Base-by-base conservation (phyloP, 2,329 filamentous ascomycete genomes). In the Fusarium virguliforme region DNA sequence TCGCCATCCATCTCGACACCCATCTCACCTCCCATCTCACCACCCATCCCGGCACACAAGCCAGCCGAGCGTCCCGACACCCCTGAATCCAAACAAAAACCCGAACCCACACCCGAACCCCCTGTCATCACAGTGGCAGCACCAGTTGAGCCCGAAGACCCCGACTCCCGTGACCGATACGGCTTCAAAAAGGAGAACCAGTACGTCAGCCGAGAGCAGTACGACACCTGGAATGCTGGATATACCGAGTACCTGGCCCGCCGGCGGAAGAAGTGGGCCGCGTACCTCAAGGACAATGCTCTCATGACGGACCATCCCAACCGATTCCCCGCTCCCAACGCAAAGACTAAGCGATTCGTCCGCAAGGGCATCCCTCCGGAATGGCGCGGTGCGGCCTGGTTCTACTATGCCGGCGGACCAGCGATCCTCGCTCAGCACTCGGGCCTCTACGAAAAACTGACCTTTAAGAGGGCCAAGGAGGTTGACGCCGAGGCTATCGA, bases 371-470 rank as follows among this genome's bases (percentile, higher is more conserved):
- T 98, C 55, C 95, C 95, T 4, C 94, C 95, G 0, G 94, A 97
- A 72, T 97, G 94, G 90, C 90, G 95, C 76, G 95, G 95, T n/a
- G 92, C 93, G 6, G 95, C 95, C 50, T 98, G 95, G 95, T 98
- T 97, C 80, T 98, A 93, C 83, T 98, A 98, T 79, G 94, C 94
- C 10, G 94, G 94, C 22, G 95, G 95, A 1, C 94, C 94, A 26
- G 90, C 91, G 50, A 92, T 94, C 71, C 80, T 97, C 65, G 88
- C 90, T 57, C 91, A 93, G 76, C 89, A 97, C 74, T 87, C 90
- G 6, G 93, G 93, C 1, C 83, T 95, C 15, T 98, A 98, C 78
- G 87, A 90, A 58, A 86, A 90, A 58, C 83, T 97, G 40, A 84
- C 96, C 34, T 84, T 87, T 61, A 85, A 88, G 65, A 83, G 85